phyloP scores from a whole-genome alignment of 2,329 filamentous ascomycete species.

The Stagonosporopsis vannaccii region DNA sequence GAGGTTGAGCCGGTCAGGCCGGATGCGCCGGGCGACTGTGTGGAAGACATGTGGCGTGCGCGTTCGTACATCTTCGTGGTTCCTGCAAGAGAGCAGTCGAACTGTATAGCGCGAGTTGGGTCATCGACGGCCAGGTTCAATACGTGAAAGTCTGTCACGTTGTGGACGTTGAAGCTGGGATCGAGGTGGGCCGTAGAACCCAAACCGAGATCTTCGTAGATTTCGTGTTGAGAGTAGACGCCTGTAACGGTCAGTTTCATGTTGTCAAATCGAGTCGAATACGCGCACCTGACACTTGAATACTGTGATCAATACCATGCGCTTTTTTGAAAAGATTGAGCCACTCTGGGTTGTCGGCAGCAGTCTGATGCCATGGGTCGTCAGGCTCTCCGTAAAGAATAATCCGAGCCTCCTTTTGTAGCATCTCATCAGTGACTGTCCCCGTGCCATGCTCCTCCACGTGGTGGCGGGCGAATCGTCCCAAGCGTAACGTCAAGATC shows the following conservation, averaged over 20 bases:
- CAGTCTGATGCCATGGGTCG: slow-evolving; percentile 57
- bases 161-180: slow-evolving; percentile 38
- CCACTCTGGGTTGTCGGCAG: slow-evolving; percentile 55
- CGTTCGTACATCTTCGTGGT: slow-evolving; percentile 24
- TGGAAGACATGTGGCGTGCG: slow-evolving; percentile 22
- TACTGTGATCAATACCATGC: slow-evolving; percentile 48
- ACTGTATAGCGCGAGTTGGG: slow-evolving; percentile 24
- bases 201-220: slow-evolving; percentile 47
- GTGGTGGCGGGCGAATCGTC: slow-evolving; percentile 53
- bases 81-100: slow-evolving; percentile 40
- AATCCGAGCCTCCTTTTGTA: slow-evolving; percentile 56
- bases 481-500: slow-evolving; percentile 56
- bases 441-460: slow-evolving; percentile 46
- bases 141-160: slow-evolving; percentile 27
- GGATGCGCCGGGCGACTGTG: slow-evolving; percentile 25
- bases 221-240: slow-evolving; percentile 31
- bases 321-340: slow-evolving; percentile 59
- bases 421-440: slow-evolving; percentile 57
- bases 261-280: background rate
- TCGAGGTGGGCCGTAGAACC: slow-evolving; percentile 32
- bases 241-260: slow-evolving; percentile 8
- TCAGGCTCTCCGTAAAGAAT: slow-evolving; percentile 57
- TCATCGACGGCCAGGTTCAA: slow-evolving; percentile 18
- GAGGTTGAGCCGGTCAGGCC: slow-evolving; percentile 26
- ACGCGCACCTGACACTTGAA: slow-evolving; percentile 19